Evolutionary conservation across 768 basidiomycete species (phyloP).

Genomic region (Serendipita vermifera): DNA sequence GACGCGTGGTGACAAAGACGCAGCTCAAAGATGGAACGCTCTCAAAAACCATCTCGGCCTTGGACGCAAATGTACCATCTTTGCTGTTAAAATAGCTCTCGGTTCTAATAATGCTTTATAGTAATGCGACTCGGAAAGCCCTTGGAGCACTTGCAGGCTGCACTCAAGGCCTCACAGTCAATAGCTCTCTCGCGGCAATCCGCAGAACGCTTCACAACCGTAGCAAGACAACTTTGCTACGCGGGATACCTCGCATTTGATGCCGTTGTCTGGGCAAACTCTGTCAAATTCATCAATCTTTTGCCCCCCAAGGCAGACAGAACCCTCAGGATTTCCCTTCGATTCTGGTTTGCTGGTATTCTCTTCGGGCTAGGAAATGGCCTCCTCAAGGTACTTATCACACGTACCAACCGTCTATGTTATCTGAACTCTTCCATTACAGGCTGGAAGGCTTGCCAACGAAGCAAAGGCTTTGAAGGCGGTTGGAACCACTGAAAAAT

Average conservation of each 20-base stretch:
- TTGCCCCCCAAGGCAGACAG: constrained; percentile 46
- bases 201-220: constrained; percentile 61
- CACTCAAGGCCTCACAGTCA: constrained; percentile 52
- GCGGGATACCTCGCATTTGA: constrained; percentile 80
- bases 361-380: constrained; percentile 62
- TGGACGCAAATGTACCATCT: constrained; percentile 60
- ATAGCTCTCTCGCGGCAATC: constrained; percentile 31
- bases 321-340: constrained; percentile 54
- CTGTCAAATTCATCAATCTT: constrained; percentile 50
- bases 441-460: constrained; percentile 50
- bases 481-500: constrained; percentile 23
- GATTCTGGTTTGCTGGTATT: constrained; percentile 84
- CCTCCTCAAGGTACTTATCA: constrained; percentile 49
- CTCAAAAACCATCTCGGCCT: constrained; percentile 76
- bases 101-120: constrained; percentile 23
- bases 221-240: constrained; percentile 77
- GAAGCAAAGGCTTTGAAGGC: constrained; percentile 45
- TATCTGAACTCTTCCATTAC: neutral
- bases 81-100: neutral
- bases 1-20: constrained; percentile 50
- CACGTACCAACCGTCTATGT: no score
- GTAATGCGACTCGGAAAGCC: constrained; percentile 92
- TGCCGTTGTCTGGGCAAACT: constrained; percentile 66
- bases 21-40: constrained; percentile 66
- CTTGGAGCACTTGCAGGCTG: constrained; percentile 84